Base-by-base conservation (phyloP, 1,284 basidiomycete genomes). In the Cryptococcus sp. region DNA sequence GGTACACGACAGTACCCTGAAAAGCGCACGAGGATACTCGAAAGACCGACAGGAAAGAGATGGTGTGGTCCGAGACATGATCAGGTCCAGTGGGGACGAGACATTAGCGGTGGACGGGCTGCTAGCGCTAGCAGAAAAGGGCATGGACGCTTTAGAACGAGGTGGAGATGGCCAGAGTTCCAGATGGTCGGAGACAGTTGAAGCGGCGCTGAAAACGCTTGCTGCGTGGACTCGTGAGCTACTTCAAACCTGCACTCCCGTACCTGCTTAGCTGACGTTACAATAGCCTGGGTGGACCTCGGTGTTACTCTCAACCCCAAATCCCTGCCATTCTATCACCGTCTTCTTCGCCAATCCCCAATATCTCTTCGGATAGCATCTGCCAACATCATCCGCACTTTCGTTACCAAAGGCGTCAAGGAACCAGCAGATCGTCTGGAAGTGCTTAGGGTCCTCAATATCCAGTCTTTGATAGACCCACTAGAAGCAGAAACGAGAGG, bases 271-370 rank as follows among this genome's bases (percentile, higher is more conserved):
- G 27, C 65, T 71, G 52, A 71, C 63, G 25, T 42, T 10, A 5
- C 47, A 35, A 23, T 68, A 95, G 93, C 93, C 10, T 99, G 96
- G 96, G 90, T 99, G 69, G 97, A 99, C 74, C 94, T 99, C 71
- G 91, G 91, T 69, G 82, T 99, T 58, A 91, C 96, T 30, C 89
- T 99, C 61, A 98, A 93, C 1, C 91, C 90, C 22, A 86, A 86
- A 11, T 93, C 93, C 0, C 86, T 99, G 27, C 86, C 88, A 6
- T 80, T 99, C 49, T 84, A 98, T 50, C 95, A 93, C 77, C 86
- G 84, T 45, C 83, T 96, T 27, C 85, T 99, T 46, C 88, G 88
- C n/a, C 89, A 93, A 0, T 87, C 88, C 15, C 76, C 91, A 20
- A 83, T 88, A 1, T 50, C 68, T 1, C 88, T 97, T 63, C 89